A percentile compares a stretch with the other conserved stretches of the same genome.
Conservation (phyloP, 2,329 filamentous ascomycete genomes). For the Cercospora nicotianae region DNA sequence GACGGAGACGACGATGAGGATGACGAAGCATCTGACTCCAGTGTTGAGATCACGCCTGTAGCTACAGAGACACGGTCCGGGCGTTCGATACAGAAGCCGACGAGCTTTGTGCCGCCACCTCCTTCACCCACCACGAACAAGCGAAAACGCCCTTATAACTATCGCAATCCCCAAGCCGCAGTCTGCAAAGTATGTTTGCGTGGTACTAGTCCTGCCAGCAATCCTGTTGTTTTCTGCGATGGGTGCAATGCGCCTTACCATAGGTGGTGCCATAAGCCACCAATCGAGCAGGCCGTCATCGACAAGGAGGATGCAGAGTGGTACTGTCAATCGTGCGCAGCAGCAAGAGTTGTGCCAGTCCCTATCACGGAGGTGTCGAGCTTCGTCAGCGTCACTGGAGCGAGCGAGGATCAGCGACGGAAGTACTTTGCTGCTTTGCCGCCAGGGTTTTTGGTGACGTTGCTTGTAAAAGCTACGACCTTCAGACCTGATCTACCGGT, state of each 20-base stretch:
- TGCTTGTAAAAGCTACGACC: slow-evolving; percentile 63
- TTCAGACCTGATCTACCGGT: slow-evolving; percentile 66
- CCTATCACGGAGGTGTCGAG: slow-evolving; percentile 43
- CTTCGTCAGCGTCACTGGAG: slow-evolving; percentile 42
- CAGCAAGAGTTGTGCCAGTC: slow-evolving; percentile 47
- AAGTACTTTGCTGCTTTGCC: slow-evolving; percentile 62
- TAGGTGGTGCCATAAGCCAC: slow-evolving; percentile 76
- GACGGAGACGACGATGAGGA: slow-evolving; percentile 41
- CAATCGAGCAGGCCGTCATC: slow-evolving; percentile 69
- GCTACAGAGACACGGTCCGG: slow-evolving; percentile 74
- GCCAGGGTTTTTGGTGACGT: slow-evolving; percentile 61
- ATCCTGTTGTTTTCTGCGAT: slow-evolving; percentile 84
- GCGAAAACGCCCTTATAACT: slow-evolving; percentile 59
- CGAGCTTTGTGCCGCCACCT: slow-evolving; percentile 60
- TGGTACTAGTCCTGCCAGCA: slow-evolving; percentile 68
- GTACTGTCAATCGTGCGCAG: slow-evolving; percentile 66
- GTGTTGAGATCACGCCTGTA: slow-evolving; percentile 52
- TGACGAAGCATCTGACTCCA: slow-evolving; percentile 32
- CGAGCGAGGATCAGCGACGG: slow-evolving; percentile 33
- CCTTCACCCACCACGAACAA: slow-evolving; percentile 51
- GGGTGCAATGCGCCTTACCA: slow-evolving; percentile 79
- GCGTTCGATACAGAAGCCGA: slow-evolving; percentile 67
- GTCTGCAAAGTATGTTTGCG: slow-evolving; percentile 73
- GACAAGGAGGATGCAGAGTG: slow-evolving; percentile 67
- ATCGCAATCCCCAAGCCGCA: slow-evolving; percentile 55